A percentile compares a stretch with the other conserved stretches of the same genome.
Conservation (phyloP, 768 basidiomycete genomes). For the Amanita jacksonii region DNA sequence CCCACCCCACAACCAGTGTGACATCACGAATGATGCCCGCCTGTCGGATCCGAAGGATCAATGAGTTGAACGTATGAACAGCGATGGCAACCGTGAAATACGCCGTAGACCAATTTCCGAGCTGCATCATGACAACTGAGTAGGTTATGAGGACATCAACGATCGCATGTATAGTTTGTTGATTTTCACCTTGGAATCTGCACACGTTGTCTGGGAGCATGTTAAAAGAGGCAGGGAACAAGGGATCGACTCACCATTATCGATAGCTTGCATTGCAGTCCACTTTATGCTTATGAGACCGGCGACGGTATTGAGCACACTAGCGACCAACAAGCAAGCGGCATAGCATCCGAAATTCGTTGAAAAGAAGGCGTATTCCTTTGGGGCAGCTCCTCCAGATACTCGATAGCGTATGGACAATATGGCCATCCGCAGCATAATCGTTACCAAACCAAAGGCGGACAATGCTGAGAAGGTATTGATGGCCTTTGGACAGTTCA, state of each 20-base stretch:
- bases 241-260: slow-evolving; percentile 31
- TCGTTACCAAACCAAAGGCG: slow-evolving; percentile 39
- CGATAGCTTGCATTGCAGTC: slow-evolving; percentile 26
- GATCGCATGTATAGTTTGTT: background rate
- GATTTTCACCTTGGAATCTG: slow-evolving; percentile 46
- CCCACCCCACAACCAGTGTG: slow-evolving; percentile 46
- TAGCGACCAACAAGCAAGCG: slow-evolving; percentile 51
- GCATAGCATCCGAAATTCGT: slow-evolving; percentile 66
- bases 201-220: slow-evolving; percentile 35
- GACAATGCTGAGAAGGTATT: slow-evolving; percentile 47
- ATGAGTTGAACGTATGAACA: slow-evolving; percentile 57
- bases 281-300: background rate
- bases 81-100: slow-evolving; percentile 61
- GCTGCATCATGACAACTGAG: slow-evolving; percentile 47
- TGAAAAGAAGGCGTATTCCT: slow-evolving; percentile 55
- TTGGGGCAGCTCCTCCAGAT: slow-evolving; percentile 17
- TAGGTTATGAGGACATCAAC: background rate
- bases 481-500: slow-evolving; percentile 26
- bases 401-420: slow-evolving; percentile 29
- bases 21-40: slow-evolving; percentile 36
- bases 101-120: slow-evolving; percentile 49
- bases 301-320: background rate
- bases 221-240: no score
- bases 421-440: slow-evolving; percentile 39
- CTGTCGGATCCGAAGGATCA: slow-evolving; percentile 48